A percentile compares a stretch with the other conserved stretches of the same genome.
Evolutionary conservation across 805 yeast species (phyloP).

Genomic region (Lipomyces sp.): DNA sequence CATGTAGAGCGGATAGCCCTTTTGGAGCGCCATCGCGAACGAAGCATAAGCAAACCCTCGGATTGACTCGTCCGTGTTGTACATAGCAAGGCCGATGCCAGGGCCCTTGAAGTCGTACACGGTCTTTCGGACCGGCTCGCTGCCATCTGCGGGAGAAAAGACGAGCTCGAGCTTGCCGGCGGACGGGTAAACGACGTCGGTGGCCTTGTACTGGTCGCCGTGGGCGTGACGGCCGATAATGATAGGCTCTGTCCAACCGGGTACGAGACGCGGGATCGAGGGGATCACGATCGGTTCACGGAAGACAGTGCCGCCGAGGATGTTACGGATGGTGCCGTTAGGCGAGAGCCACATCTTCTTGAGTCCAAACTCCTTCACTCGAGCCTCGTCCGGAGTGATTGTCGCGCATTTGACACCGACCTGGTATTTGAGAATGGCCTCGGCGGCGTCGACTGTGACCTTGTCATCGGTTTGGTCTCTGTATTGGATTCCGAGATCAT

Average conservation of each 20-base stretch:
- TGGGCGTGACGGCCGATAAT: slow-evolving; percentile 97
- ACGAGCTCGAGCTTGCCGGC: slow-evolving; percentile 80
- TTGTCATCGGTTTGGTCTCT: slow-evolving; percentile 87
- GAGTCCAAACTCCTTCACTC: slow-evolving; percentile 86
- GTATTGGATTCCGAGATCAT: slow-evolving; percentile 84
- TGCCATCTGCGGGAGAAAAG: slow-evolving; percentile 72
- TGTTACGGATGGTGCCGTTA: slow-evolving; percentile 94
- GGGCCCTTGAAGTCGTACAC: slow-evolving; percentile 72
- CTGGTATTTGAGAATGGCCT: slow-evolving; percentile 83
- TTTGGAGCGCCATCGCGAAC: slow-evolving; percentile 80
- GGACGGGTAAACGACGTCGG: slow-evolving; percentile 77
- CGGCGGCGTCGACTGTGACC: slow-evolving; percentile 87
- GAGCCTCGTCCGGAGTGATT: slow-evolving; percentile 96
- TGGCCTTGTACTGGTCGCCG: slow-evolving; percentile 96
- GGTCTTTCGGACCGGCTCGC: slow-evolving; percentile 57
- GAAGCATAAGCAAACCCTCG: slow-evolving; percentile 91
- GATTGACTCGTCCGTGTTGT: slow-evolving; percentile 92
- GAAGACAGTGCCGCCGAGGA: slow-evolving; percentile 94
- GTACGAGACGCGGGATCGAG: slow-evolving; percentile 82
- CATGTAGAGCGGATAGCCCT: slow-evolving; percentile 78
- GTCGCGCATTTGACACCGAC: slow-evolving; percentile 98
- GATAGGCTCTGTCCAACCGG: slow-evolving; percentile 94
- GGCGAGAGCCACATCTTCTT: slow-evolving; percentile 98
- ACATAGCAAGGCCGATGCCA: slow-evolving; percentile 90
- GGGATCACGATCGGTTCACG: slow-evolving; percentile 95